Evolutionary conservation across 805 yeast genomes (phyloP).

Genomic region (Yamadazyma olivae): DNA sequence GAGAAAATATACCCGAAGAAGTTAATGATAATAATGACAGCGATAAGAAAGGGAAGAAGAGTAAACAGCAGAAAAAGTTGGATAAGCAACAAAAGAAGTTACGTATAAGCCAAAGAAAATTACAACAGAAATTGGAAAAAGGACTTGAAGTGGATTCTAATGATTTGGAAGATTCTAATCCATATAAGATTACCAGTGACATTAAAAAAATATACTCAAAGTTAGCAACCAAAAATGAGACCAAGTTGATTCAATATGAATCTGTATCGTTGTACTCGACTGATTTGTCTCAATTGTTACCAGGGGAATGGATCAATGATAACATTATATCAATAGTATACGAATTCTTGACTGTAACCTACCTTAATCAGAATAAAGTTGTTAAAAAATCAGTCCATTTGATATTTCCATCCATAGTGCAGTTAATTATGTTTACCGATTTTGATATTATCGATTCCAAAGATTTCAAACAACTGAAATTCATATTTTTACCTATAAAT

Average conservation of each 20-base stretch:
- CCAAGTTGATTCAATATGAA: constrained; percentile 45
- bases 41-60: constrained; percentile 3
- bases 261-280: constrained; percentile 57
- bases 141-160: constrained; percentile 7
- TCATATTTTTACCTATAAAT: constrained; percentile 67
- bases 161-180: constrained; percentile 9
- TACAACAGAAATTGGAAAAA: constrained; percentile 1
- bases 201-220: constrained; percentile 19
- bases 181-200: constrained; percentile 13
- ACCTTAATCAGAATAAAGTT: constrained; percentile 16
- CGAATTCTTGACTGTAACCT: constrained; percentile 39
- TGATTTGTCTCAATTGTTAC: constrained; percentile 55
- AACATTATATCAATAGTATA: constrained; percentile 62
- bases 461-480: constrained; percentile 32
- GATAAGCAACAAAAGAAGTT: constrained; percentile 10
- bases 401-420: constrained; percentile 62
- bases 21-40: too few species aligned
- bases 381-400: constrained; percentile 22
- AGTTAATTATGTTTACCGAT: constrained; percentile 52
- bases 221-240: constrained; percentile 12
- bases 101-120: constrained; percentile 7
- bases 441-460: constrained; percentile 12
- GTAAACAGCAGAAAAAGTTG: constrained; percentile 6
- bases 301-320: constrained; percentile 75
- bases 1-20: too few species aligned